A percentile compares a stretch with the other conserved stretches of the same genome.
Evolutionary conservation across 768 basidiomycete species (phyloP).

Genomic region (Phlebiopsis flavidoalba): DNA sequence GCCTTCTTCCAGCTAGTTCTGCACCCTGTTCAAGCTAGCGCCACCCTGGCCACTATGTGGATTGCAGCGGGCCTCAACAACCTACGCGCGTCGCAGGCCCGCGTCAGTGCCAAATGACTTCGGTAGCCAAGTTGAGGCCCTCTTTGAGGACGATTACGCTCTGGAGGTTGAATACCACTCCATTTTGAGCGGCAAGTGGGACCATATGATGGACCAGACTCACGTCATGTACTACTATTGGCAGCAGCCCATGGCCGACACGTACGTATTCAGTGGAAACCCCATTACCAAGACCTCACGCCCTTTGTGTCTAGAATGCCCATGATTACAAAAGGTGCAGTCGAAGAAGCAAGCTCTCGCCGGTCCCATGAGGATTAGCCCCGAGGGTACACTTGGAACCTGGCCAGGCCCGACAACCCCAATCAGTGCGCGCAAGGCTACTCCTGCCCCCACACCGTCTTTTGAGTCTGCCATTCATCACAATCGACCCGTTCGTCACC

Average conservation of each 20-base stretch:
- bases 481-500: slow-evolving; percentile 53
- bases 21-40: slow-evolving; percentile 55
- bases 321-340: slow-evolving; percentile 43
- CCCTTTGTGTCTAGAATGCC: slow-evolving; percentile 38
- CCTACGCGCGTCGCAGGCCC: slow-evolving; percentile 56
- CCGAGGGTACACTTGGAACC: slow-evolving; percentile 55
- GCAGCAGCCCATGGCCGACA: slow-evolving; percentile 67
- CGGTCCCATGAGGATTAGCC: slow-evolving; percentile 59
- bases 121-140: slow-evolving; percentile 46
- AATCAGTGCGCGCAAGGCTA: slow-evolving; percentile 48
- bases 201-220: slow-evolving; percentile 67
- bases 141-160: slow-evolving; percentile 59
- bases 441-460: slow-evolving; percentile 50
- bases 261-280: slow-evolving; percentile 28
- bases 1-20: slow-evolving; percentile 73
- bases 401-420: slow-evolving; percentile 69
- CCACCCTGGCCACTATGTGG: slow-evolving; percentile 53
- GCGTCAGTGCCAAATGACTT: slow-evolving; percentile 55
- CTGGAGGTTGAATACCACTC: slow-evolving; percentile 57
- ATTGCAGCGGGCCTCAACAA: slow-evolving; percentile 58
- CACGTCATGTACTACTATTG: slow-evolving; percentile 64
- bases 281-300: neutral
- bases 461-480: too few relatives aligned
- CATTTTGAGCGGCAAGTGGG: slow-evolving; percentile 38
- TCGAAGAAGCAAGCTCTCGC: slow-evolving; percentile 50